Base-by-base conservation (phyloP, 1,284 basidiomycete species). In the Trichosporon faecale region DNA sequence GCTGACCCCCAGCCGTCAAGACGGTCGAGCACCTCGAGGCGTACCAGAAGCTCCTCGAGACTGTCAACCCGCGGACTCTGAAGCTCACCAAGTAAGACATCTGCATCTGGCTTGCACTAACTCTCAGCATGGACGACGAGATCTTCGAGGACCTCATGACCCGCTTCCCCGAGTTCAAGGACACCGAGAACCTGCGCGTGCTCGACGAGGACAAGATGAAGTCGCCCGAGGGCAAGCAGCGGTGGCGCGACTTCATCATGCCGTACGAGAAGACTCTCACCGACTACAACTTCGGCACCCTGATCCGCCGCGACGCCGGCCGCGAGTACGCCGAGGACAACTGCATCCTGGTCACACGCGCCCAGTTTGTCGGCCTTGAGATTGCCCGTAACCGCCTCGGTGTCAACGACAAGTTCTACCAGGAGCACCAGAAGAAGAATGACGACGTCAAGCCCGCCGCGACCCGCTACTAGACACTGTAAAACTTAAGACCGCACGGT, bases 11-110 rank as follows among this genome's bases (percentile, higher is more conserved):
- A 69, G 96, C 96, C 29, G 96, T 99, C 67, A 94, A 92, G 84
- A 94, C 94, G 40, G 95, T 98, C 71, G 94, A 97, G 81, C 94
- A 97, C 76, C 92, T 95, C 68, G 93, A 95, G 92, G 95, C 94
- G 6, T 98, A 98, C 86, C 97, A 95, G 92, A 95, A 94, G 81
- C 87, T 99, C 64, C 86, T 98, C 71, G 91, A 92, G 80, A 91
- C 90, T 78, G 88, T 98, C 68, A 83, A 87, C 55, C 94, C 95
- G 63, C 87, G 86, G 68, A 88, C 89, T 64, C 88, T 98, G 71
- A 89, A 86, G 76, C 86, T 97, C 74, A 94, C 94, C 70, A 91
- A 90, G 93, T 94, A 71, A 60, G 55, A 31, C 18, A 27, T 3
- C 23, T 18, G 5, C 27, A 12, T 18, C 25, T 31, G 55, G 5